Evolutionary conservation across 176 grass and related monocot species (phyloP), one percentile per base, ranked within the genome.

Genomic region (Oryza nivara): DNA sequence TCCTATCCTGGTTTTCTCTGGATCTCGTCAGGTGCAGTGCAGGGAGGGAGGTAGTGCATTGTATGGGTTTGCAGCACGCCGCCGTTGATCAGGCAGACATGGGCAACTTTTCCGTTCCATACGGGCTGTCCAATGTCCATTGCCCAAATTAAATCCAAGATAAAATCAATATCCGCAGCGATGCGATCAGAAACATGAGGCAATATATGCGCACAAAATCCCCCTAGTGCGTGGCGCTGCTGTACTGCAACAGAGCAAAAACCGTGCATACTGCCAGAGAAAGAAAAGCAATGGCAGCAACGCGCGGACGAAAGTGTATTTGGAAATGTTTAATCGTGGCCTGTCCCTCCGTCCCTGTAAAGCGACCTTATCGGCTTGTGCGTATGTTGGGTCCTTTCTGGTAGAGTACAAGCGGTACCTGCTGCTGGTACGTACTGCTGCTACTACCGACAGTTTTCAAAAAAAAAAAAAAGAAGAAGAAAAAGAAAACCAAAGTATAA

Each of bases 151-250:
- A 41, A 9, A 65, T 11, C 48, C 34, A 47, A 58, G 54, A 58
- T n/a, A 4, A n/a, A n/a, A 58, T 58, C 54, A 65, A 49, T 16
- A 58, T 47, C 77, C 30, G 14, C 38, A 34, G 69, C 15, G 14
- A 25, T 46, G 19, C 41, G 49, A 85, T 70, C 63, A 34, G 5
- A 26, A 40, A 65, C 41, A 10, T 14, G 78, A 85, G 73, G 77
- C 72, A 52, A 54, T 26, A 49, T 44, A 44, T n/a, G 17, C 54
- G 30, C 65, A 78, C 71, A 38, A 48, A 17, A 0, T 35, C 15
- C 82, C 60, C 60, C 23, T 74, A 87, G 88, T 86, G 88, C 88
- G 79, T 73, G 47, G 40, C 60, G 80, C 38, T 47, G 84, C 88
- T 90, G 84, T 90, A 79, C 63, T 79, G 88, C 88, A 90, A 83